Base-by-base conservation (phyloP, 441 rosid genomes). In the Arabidopsis lyrata region DNA sequence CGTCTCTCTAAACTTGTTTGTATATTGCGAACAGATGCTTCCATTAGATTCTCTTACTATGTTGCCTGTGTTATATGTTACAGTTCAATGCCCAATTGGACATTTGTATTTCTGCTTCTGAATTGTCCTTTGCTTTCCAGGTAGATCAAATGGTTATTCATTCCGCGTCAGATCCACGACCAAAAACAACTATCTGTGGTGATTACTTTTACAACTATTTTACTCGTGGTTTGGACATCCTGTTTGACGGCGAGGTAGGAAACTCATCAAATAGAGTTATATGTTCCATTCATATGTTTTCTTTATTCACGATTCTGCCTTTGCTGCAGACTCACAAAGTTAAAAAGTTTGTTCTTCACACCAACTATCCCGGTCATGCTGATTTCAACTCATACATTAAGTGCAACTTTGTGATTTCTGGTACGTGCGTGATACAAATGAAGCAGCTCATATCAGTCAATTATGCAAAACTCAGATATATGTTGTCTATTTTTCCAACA, bases 81-180 rank as follows among this genome's bases (percentile, higher is more conserved):
- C 61, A 48, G 18, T 42, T 69, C 27, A 41, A 13, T 63, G 27
- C 61, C 58, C 45, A 22, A 36, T 27, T 58, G 73, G 32, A 57
- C 29, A 32, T 60, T 27, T 65, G 50, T 8, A 50, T 41, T 62
- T 61, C 10, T 62, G 31, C 44, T 69, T 57, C 64, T 70, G 14
- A 59, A 22, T 41, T 70, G 8, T 52, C 27, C 66, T 75, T 70
- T 57, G 62, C 44, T 27, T 60, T 80, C 59, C 85, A 96, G 98
- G 97, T 96, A 14, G 99, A 91, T 82, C 98, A 96, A 82, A 96
- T 96, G 99, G 94, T 93, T 55, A 93, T 96, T 78, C 99, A 96
- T 75, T 96, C 98, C 42, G 91, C 96, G 8, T 87, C 91, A 14
- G 97, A 96, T 69, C 94, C 87, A 52, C 90, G 87, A 20, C 99